phyloP scores from a whole-genome alignment of 371 early-diverging fungal species.

The Mortierella sp. region DNA sequence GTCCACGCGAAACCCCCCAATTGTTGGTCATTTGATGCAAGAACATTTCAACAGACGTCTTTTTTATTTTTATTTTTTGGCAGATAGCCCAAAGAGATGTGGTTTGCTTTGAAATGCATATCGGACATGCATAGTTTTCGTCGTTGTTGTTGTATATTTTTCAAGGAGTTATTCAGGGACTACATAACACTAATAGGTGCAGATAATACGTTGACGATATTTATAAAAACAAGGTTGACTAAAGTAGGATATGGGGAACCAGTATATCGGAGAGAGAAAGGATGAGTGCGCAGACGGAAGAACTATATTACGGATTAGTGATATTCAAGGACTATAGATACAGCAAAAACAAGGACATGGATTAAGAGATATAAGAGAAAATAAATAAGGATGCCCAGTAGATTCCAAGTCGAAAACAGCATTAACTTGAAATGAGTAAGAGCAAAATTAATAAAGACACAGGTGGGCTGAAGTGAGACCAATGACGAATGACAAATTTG shows the following conservation, averaged over 20 bases:
- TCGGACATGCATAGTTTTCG: no score
- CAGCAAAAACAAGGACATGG: background rate
- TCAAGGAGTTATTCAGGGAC: background rate
- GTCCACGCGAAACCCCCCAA: background rate
- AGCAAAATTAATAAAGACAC: background rate
- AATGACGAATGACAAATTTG: no score
- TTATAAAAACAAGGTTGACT: background rate
- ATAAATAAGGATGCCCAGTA: background rate
- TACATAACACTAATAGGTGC: background rate
- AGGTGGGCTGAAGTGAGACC: background rate
- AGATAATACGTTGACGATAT: background rate
- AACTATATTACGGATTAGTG: slow-evolving; percentile 12
- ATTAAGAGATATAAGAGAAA: background rate
- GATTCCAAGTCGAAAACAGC: no score
- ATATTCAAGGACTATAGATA: slow-evolving; percentile 4
- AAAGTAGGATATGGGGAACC: background rate
- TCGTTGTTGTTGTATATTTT: no score
- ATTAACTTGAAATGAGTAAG: background rate
- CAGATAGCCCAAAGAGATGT: no score
- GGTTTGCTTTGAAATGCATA: no score
- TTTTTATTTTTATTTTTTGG: no score
- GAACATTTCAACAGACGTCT: background rate
- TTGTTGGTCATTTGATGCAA: background rate
- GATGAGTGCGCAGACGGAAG: background rate
- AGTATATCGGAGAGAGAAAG: background rate